Conservation (phyloP, 2,329 filamentous ascomycete species). For the Ramichloridium luteum region DNA sequence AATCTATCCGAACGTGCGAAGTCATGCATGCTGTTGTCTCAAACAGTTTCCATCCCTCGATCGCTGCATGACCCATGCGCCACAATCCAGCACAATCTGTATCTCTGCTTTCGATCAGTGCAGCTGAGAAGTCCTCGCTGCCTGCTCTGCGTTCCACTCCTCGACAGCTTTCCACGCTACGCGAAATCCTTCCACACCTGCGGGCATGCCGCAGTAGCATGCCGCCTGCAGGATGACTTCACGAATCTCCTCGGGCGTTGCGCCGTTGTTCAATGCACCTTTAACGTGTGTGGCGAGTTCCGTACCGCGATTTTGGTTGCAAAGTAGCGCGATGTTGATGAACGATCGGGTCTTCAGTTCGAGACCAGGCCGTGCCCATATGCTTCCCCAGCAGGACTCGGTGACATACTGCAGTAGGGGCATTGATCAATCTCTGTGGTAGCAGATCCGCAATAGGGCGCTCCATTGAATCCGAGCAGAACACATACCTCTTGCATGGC, state of each 20-base stretch:
- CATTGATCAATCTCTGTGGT: too few relatives aligned
- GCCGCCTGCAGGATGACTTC: conserved; percentile 43
- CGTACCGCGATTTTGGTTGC: conserved; percentile 46
- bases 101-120: too few relatives aligned
- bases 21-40: too few relatives aligned
- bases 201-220: conserved; percentile 42
- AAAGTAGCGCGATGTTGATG: conserved; percentile 54
- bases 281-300: conserved; percentile 52
- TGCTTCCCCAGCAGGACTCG: conserved; percentile 52
- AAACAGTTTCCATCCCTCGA: too few relatives aligned
- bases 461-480: too few relatives aligned
- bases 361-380: conserved; percentile 52
- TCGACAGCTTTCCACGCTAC: conserved; percentile 39
- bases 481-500: conserved; percentile 51
- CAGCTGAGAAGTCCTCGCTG: too few relatives aligned
- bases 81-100: too few relatives aligned
- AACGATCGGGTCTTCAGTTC: conserved; percentile 49
- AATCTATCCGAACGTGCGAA: too few relatives aligned
- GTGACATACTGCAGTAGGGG: conserved; percentile 34
- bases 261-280: conserved; percentile 51
- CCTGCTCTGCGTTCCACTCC: conserved; percentile 36
- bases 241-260: conserved; percentile 49
- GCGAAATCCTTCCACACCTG: conserved; percentile 42
- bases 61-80: too few relatives aligned
- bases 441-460: too few relatives aligned